phyloP scores from a whole-genome alignment of 2,329 filamentous ascomycete species.

The Cylindrodendrum hubeiense region DNA sequence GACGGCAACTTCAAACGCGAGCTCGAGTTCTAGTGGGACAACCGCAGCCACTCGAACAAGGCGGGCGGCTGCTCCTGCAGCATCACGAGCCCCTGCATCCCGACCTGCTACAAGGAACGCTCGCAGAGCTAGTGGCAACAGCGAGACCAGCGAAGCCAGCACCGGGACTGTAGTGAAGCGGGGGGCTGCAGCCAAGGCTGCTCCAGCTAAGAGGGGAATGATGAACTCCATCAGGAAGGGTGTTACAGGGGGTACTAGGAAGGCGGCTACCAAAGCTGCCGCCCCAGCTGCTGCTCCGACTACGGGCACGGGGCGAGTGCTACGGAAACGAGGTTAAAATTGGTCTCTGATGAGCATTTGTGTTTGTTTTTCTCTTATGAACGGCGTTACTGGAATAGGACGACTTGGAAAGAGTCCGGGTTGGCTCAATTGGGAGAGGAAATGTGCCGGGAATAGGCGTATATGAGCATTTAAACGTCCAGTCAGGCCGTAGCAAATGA shows the following conservation, averaged over 20 bases:
- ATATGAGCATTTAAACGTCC: slow-evolving; percentile 36
- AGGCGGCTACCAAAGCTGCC: slow-evolving; percentile 57
- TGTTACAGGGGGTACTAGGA: slow-evolving; percentile 63
- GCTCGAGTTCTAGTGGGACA: slow-evolving; percentile 54
- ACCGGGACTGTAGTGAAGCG: slow-evolving; percentile 75
- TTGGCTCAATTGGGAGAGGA: slow-evolving; percentile 29
- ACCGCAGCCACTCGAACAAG: slow-evolving; percentile 50
- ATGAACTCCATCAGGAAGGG: slow-evolving; percentile 68
- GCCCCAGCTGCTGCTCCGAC: slow-evolving; percentile 56
- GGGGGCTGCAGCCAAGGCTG: slow-evolving; percentile 52
- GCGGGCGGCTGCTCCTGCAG: slow-evolving; percentile 51
- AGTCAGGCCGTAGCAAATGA: slow-evolving; percentile 34
- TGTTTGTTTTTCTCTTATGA: slow-evolving; percentile 25
- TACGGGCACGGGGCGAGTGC: slow-evolving; percentile 63
- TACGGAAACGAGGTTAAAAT: slow-evolving; percentile 64
- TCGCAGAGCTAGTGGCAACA: slow-evolving; percentile 69
- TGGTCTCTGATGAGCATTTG: slow-evolving; percentile 2
- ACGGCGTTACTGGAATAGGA: slow-evolving; percentile 37
- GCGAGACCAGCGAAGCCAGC: slow-evolving; percentile 74
- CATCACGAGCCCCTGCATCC: slow-evolving; percentile 51
- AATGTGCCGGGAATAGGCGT: slow-evolving; percentile 28
- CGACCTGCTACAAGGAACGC: slow-evolving; percentile 60
- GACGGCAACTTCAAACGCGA: slow-evolving; percentile 59
- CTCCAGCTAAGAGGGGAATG: slow-evolving; percentile 63
- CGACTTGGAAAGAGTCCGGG: slow-evolving; percentile 29